Evolutionary conservation across 495 filamentous ascomycete species (phyloP).

Genomic region (Penicillium psychrofluorescens): DNA sequence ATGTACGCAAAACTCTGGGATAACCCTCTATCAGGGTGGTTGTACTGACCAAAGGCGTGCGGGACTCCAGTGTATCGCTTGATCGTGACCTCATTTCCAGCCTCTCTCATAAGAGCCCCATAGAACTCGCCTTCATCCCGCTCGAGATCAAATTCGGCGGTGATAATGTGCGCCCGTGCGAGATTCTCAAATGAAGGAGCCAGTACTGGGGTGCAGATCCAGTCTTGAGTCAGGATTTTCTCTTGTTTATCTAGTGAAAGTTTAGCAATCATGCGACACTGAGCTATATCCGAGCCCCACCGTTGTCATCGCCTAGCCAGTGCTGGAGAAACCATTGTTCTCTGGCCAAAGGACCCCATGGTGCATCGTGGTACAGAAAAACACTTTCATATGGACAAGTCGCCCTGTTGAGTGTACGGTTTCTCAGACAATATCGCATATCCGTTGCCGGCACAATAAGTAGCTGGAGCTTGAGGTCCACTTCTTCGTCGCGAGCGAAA

Average conservation of each 20-base stretch:
- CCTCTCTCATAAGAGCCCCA: slow-evolving; percentile 8
- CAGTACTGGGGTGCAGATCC: slow-evolving; percentile 17
- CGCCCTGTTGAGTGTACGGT: background rate
- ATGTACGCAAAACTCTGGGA: slow-evolving; percentile 8
- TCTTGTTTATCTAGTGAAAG: slow-evolving; percentile 1
- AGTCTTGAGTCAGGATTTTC: slow-evolving; percentile 10
- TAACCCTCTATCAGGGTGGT: slow-evolving; percentile 10
- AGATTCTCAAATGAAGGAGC: slow-evolving; percentile 10
- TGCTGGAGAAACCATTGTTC: slow-evolving; percentile 20
- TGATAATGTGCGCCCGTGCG: slow-evolving; percentile 17
- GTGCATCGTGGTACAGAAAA: slow-evolving; percentile 11
- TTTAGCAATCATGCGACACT: too few relatives aligned
- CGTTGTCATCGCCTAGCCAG: slow-evolving; percentile 14
- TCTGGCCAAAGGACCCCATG: slow-evolving; percentile 17
- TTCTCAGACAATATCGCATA: slow-evolving; percentile 14
- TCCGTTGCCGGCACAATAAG: slow-evolving; percentile 19
- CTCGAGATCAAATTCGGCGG: slow-evolving; percentile 20
- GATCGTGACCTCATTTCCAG: slow-evolving; percentile 16
- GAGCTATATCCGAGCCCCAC: background rate
- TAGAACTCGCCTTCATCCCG: slow-evolving; percentile 23
- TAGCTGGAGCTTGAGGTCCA: slow-evolving; percentile 20
- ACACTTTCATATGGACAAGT: slow-evolving; percentile 17
- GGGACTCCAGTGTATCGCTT: slow-evolving; percentile 18
- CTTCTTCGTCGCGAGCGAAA: slow-evolving; percentile 35
- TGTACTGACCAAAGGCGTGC: slow-evolving; percentile 22